These are phyloP conservation scores for Panellus pusillus DNA, from an alignment of 768 basidiomycete species.

Conservation along the genomic window DNA sequence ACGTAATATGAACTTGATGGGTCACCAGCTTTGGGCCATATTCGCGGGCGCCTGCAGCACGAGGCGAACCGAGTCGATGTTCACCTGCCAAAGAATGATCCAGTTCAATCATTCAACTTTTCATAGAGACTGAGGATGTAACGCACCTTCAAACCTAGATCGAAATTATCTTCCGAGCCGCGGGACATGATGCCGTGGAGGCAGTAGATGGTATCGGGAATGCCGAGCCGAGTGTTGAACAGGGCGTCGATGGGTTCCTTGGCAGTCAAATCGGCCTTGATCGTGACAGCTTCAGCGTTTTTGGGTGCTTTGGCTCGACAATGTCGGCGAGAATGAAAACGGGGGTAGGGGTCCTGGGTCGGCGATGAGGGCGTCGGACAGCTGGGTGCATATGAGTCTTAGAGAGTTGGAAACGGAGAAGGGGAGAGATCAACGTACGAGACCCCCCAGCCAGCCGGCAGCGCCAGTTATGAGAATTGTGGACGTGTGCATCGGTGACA, in stretches of 20 bases:
- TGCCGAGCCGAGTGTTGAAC: conserved; percentile 39
- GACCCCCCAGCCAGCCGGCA: conserved; percentile 33
- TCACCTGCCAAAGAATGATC: conserved; percentile 38
- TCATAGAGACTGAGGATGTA: neutral
- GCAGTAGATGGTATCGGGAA: conserved; percentile 47
- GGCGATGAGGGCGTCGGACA: conserved; percentile 33
- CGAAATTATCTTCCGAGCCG: conserved; percentile 60
- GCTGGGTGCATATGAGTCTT: conserved; percentile 28
- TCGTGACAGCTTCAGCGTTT: conserved; percentile 28
- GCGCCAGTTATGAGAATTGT: conserved; percentile 45
- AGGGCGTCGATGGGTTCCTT: conserved; percentile 33
- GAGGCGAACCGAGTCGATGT: conserved; percentile 54
- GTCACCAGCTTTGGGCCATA: conserved; percentile 21
- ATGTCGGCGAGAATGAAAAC: conserved; percentile 55
- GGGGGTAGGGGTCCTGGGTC: conserved; percentile 37
- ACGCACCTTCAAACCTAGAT: conserved; percentile 47
- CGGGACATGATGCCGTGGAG: conserved; percentile 65
- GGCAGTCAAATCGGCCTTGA: conserved; percentile 45
- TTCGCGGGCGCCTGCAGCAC: conserved; percentile 38
- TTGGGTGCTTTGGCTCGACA: conserved; percentile 35
- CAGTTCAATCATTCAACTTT: neutral
- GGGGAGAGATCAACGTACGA: neutral
- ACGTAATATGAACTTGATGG: conserved; percentile 57
- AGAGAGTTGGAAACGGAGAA: neutral
- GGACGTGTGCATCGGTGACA: too few relatives aligned